Evolutionary conservation across 345 rosid genomes (phyloP), one percentile per base, ranked within the genome.

Genomic region (Citrus reticulata): DNA sequence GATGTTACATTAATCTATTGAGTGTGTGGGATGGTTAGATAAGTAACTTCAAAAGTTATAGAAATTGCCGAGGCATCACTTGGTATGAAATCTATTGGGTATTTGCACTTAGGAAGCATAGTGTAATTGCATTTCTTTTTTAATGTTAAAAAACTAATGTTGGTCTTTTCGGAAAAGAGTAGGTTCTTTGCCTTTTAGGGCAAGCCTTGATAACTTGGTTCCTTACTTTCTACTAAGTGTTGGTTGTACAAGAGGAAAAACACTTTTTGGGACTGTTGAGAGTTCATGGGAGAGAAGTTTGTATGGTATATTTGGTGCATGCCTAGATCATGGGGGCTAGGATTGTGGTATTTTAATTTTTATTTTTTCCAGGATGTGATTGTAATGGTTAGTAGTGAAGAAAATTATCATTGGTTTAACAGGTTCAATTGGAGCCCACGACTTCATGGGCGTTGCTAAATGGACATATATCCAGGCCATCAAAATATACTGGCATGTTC

Each of bases 391-490:
- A 9, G 25, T 64, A 16, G 9, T 35, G 9, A 73, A 55, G 61
- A 71, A 83, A 24, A 34, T 73, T 34, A 39, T 60, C 59, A 4
- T 68, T 67, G 83, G 37, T 30, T 59, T 83, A 60, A 59, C 90
- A 94, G 99, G 99, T 94, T 86, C 99, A 96, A 75, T 81, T 94
- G 80, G 99, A 96, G 88, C 99, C 97, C 2, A 96, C 97, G 3
- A 71, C 90, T 54, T 85, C 98, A 27, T 91, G 97, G 98, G 90
- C 91, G 46, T 76, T 91, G 83, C 83, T 84, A 35, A 88, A 83
- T 35, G 84, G 86, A 74, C 85, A 86, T 78, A 57, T 88, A 78
- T 14, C 79, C 22, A 81, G 81, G 77, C 79, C 94, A 58, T 90
- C 99, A 22, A 96, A 94, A 84, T 96, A 96, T 81, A 96, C 94